These are phyloP conservation scores for Plasmodium vivax DNA, from an alignment of 169 alveolate genomes.

Conservation along the genomic window DNA sequence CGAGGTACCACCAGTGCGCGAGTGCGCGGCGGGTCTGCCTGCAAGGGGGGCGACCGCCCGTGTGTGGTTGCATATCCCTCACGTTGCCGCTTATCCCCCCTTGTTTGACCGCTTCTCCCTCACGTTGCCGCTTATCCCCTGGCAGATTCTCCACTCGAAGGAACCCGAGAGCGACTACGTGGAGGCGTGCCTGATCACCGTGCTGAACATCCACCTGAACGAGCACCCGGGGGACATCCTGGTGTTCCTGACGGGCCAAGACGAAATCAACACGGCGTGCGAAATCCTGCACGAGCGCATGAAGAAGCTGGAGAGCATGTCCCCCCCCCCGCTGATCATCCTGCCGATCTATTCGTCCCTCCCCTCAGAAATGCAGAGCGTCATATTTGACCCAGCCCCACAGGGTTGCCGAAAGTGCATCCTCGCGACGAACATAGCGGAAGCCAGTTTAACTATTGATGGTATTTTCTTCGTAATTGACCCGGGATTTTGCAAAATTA, in stretches of 20 bases:
- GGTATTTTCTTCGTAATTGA: slow-evolving; percentile 99
- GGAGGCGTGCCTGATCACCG: slow-evolving; percentile 98
- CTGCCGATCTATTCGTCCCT: slow-evolving; percentile 98
- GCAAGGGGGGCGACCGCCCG: too few species aligned
- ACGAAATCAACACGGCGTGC: slow-evolving; percentile 99
- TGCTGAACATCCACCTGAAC: slow-evolving; percentile 95
- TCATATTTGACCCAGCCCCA: slow-evolving; percentile 99
- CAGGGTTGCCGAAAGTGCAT: slow-evolving; percentile 98
- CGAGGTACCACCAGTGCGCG: slow-evolving; percentile 84
- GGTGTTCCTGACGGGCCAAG: slow-evolving; percentile 99
- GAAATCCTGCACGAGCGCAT: slow-evolving; percentile 95
- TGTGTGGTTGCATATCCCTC: too few species aligned
- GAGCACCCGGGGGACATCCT: slow-evolving; percentile 99
- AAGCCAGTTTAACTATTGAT: slow-evolving; percentile 99
- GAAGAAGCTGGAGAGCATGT: slow-evolving; percentile 93
- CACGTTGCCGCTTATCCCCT: not conserved
- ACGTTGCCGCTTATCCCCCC: too few species aligned
- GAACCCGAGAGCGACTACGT: slow-evolving; percentile 99
- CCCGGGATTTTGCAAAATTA: slow-evolving; percentile 99
- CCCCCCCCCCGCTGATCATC: slow-evolving; percentile 96
- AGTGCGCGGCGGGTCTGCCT: too few species aligned
- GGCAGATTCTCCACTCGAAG: slow-evolving; percentile 89
- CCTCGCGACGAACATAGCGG: slow-evolving; percentile 99
- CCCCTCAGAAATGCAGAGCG: slow-evolving; percentile 97
- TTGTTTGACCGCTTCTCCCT: too few species aligned